phyloP scores from a whole-genome alignment of 2,329 filamentous ascomycete genomes.

The Chrysosporium keratinophilum region DNA sequence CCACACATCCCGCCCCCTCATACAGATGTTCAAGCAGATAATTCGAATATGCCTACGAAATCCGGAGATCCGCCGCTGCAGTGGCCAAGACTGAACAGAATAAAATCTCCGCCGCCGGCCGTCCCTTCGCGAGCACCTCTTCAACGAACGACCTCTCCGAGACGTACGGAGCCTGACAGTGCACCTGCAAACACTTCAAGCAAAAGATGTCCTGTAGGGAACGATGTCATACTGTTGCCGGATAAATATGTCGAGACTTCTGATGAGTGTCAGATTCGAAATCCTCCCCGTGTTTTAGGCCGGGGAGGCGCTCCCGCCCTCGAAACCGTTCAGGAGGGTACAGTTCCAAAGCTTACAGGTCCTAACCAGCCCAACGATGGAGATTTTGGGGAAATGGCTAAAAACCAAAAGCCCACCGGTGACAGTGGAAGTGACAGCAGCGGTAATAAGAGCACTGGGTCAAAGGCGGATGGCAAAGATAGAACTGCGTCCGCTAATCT shows the following conservation, averaged over 20 bases:
- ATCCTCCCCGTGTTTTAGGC: slow-evolving; percentile 45
- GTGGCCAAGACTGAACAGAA: slow-evolving; percentile 67
- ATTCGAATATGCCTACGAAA: slow-evolving; percentile 36
- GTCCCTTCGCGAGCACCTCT: slow-evolving; percentile 23
- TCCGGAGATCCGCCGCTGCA: slow-evolving; percentile 46
- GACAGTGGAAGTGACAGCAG: slow-evolving; percentile 51
- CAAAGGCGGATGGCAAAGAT: slow-evolving; percentile 25
- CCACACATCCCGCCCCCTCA: slow-evolving; percentile 53
- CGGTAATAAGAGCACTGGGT: slow-evolving; percentile 30
- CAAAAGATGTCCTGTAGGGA: slow-evolving; percentile 37
- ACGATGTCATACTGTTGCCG: background rate
- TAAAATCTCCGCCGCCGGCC: slow-evolving; percentile 63
- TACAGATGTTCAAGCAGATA: slow-evolving; percentile 51
- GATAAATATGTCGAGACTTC: slow-evolving; percentile 6
- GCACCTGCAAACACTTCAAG: slow-evolving; percentile 42
- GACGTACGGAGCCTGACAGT: slow-evolving; percentile 37
- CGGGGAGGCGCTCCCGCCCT: slow-evolving; percentile 54
- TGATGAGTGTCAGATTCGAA: slow-evolving; percentile 16
- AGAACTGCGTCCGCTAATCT: slow-evolving; percentile 31
- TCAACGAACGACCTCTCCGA: slow-evolving; percentile 24
- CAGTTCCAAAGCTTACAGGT: slow-evolving; percentile 60
- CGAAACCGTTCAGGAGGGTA: slow-evolving; percentile 87
- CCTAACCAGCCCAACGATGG: slow-evolving; percentile 29
- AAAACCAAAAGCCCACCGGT: slow-evolving; percentile 33
- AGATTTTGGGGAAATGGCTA: slow-evolving; percentile 23